Percentiles rank a stretch among this genome's conserved stretches.
phyloP scores from a whole-genome alignment of 176 grass and related monocot species.

The Dactylis glomerata region DNA sequence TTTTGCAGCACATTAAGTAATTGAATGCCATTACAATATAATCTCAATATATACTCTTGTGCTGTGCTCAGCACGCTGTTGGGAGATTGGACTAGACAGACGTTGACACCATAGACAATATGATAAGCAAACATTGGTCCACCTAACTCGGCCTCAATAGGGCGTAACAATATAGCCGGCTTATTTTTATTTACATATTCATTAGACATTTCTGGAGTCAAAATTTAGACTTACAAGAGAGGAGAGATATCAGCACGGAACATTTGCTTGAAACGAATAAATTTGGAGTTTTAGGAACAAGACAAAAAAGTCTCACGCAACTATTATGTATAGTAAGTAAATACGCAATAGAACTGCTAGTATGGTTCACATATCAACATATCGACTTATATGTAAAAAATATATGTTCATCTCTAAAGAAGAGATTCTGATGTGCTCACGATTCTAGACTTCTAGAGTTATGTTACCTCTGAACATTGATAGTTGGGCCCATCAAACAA shows the following conservation, averaged over 20 bases:
- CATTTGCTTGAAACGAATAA: constrained; percentile 5
- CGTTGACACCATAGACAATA: not conserved
- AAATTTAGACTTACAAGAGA: not conserved
- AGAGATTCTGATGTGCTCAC: not conserved
- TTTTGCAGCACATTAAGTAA: not conserved
- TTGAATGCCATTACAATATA: not conserved
- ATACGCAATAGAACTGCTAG: not conserved
- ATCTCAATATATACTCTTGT: not conserved
- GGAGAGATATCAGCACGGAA: not conserved
- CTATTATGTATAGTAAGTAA: not conserved
- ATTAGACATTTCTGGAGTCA: not conserved
- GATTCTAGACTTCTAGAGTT: not conserved
- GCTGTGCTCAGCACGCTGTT: not conserved
- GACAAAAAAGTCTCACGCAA: not conserved
- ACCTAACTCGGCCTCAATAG: too few species aligned
- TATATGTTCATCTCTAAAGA: not conserved
- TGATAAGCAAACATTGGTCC: too few species aligned
- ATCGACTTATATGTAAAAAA: not conserved
- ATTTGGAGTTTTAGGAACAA: not conserved
- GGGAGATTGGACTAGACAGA: not conserved
- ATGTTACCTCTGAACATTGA: not conserved
- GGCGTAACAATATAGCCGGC: not conserved
- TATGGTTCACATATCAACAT: not conserved
- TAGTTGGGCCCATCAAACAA: not conserved
- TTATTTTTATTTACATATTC: not conserved